Base-by-base conservation (phyloP, 768 basidiomycete species). In the Xerocomus potaroensis region DNA sequence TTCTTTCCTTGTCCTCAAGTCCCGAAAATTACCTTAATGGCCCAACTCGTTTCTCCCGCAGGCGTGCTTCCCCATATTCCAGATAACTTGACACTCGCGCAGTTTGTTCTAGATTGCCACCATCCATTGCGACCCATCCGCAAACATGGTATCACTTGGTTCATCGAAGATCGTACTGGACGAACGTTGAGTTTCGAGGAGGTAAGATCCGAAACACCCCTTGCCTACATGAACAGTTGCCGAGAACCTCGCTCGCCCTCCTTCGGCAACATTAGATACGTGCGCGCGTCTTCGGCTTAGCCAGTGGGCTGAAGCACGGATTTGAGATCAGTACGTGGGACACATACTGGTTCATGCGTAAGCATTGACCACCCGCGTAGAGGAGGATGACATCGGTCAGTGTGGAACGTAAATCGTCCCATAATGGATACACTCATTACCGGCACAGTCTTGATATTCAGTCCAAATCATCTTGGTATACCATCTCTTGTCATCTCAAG, bases 391-490 rank as follows among this genome's bases (percentile, higher is more conserved):
- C 29, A 69, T 72, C 18, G 68, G 71, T 73, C 44, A 46, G 70
- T 55, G 24, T 31, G n/a, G 3, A 30, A 9, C 5, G 8, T 15
- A 15, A 27, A 19, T 14, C 9, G 12, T 23, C 22, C 4, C 23
- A 10, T 4, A 22, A 49, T 14, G 8, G 16, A 23, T 23, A 26
- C 9, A 8, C 37, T 65, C 19, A 56, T 33, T 29, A n/a, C 48
- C 22, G 22, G 26, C 8, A 4, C 41, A 85, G 84, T 83, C 8
- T 68, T 83, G 46, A 58, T 84, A 33, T 84, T 79, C 61, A 81
- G 82, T 49, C 74, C 80, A 23, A 87, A 87, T 58, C 80, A 84
- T 54, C 59, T 84, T 33, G 83, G 82, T 80, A 51, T 33, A 72
- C 57, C 24, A 11, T 43, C 32, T 15, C 23, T 15, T 15, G 8